Percentiles rank a stretch among this genome's conserved stretches.
These are phyloP conservation scores for Tolypocladium pustulatum DNA, from an alignment of 2,329 filamentous ascomycete species.

Conservation along the genomic window DNA sequence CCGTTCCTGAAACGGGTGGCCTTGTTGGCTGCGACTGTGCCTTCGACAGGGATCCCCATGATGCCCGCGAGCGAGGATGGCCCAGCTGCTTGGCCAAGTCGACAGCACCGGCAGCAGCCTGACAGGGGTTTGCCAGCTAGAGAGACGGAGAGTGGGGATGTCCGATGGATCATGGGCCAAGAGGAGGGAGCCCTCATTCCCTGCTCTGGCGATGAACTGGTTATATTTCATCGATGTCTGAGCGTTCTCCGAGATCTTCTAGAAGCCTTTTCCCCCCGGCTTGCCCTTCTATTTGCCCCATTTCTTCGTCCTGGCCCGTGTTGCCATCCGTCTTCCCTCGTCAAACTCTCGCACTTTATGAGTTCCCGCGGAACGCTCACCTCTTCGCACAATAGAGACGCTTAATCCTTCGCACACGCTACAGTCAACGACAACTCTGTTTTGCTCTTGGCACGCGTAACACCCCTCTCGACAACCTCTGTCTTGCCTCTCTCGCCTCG, in stretches of 20 bases:
- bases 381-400: not conserved
- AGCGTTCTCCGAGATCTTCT: not conserved
- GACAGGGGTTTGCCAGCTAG: not conserved
- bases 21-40: not conserved
- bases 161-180: not conserved
- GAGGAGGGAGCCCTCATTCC: not conserved
- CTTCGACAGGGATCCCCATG: slow-evolving; percentile 5
- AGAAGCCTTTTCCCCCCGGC: slow-evolving; percentile 1
- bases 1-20: slow-evolving; percentile 17
- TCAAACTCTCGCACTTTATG: not conserved
- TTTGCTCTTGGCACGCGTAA: not conserved
- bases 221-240: not conserved
- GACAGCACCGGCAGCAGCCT: not conserved
- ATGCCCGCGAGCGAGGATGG: not conserved
- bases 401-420: not conserved
- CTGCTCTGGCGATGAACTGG: not conserved
- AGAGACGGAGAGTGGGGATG: not conserved
- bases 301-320: slow-evolving; percentile 1
- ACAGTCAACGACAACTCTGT: not conserved
- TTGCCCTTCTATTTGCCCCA: slow-evolving; percentile 4
- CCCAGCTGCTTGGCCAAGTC: not conserved
- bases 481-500: not conserved
- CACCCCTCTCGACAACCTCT: not conserved
- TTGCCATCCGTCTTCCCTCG: not conserved
- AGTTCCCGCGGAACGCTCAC: not conserved